Percentiles rank a stretch among this genome's conserved stretches.
These are phyloP conservation scores for Triangularia setosa DNA, from an alignment of 2,329 filamentous ascomycete species.

Conservation along the genomic window DNA sequence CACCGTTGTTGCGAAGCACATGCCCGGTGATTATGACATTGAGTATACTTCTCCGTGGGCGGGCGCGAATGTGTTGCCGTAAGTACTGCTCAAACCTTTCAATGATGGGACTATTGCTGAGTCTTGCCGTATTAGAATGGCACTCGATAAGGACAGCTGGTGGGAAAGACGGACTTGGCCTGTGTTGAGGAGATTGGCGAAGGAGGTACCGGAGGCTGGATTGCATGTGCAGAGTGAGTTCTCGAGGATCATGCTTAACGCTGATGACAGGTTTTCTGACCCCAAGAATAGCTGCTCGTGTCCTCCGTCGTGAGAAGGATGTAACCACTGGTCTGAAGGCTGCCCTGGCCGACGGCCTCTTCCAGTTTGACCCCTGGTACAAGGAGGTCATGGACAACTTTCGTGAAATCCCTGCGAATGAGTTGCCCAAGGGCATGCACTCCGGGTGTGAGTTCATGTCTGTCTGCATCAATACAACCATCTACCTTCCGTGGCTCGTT, in stretches of 20 bases:
- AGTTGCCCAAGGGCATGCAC: constrained; percentile 62
- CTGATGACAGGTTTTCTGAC: neutral
- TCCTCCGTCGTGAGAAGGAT: constrained; percentile 61
- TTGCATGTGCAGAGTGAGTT: constrained; percentile 69
- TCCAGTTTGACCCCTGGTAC: constrained; percentile 69
- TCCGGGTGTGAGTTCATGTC: constrained; percentile 75
- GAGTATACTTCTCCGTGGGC: constrained; percentile 91
- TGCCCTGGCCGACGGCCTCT: constrained; percentile 59
- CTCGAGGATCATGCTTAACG: neutral
- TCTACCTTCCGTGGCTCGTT: constrained; percentile 84
- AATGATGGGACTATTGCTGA: constrained; percentile 1
- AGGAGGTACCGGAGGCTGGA: constrained; percentile 69
- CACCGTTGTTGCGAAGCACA: constrained; percentile 63
- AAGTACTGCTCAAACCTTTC: constrained; percentile 30
- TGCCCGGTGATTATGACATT: constrained; percentile 89
- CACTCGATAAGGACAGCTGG: constrained; percentile 38
- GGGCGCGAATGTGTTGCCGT: constrained; percentile 76
- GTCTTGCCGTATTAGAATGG: constrained; percentile 43
- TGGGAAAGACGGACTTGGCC: constrained; percentile 66
- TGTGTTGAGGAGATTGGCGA: constrained; percentile 55
- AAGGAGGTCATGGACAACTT: constrained; percentile 68
- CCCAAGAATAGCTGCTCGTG: constrained; percentile 38
- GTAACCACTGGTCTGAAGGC: constrained; percentile 30
- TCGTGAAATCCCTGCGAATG: constrained; percentile 52
- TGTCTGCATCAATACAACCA: constrained; percentile 83